A percentile compares a stretch with the other conserved stretches of the same genome.
phyloP scores from a whole-genome alignment of 257 asterid species.

The Cruciata laevipes region DNA sequence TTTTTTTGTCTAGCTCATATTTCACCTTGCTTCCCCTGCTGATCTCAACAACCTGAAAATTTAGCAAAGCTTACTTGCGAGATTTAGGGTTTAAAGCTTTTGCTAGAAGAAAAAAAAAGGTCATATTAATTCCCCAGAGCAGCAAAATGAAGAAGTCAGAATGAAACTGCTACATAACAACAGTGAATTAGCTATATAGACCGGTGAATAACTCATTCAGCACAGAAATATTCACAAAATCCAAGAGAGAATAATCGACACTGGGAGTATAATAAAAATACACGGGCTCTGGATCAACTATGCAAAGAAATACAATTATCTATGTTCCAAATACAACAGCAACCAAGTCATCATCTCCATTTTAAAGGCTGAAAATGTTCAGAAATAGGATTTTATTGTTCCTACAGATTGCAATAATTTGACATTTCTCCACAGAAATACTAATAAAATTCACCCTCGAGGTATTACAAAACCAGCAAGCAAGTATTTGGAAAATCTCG shows the following conservation, averaged over 20 bases:
- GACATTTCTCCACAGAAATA: background rate
- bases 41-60: conserved; percentile 84
- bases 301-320: background rate
- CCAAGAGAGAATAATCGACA: background rate
- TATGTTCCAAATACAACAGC: background rate
- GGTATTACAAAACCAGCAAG: background rate
- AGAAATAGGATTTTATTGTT: too few relatives aligned
- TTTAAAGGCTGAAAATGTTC: too few relatives aligned
- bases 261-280: background rate
- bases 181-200: background rate
- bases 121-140: background rate
- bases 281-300: background rate
- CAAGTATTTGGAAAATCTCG: background rate
- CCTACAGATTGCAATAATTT: too few relatives aligned
- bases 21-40: conserved; percentile 96
- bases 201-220: background rate
- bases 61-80: background rate
- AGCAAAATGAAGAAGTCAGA: background rate
- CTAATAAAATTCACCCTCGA: background rate
- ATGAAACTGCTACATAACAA: background rate
- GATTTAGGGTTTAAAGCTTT: background rate
- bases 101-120: background rate
- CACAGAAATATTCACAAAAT: too few relatives aligned
- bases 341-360: background rate
- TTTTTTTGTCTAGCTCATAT: conserved; percentile 88